Evolutionary conservation across 2,329 filamentous ascomycete species (phyloP).

Genomic region (Talaromyces pinophilus): DNA sequence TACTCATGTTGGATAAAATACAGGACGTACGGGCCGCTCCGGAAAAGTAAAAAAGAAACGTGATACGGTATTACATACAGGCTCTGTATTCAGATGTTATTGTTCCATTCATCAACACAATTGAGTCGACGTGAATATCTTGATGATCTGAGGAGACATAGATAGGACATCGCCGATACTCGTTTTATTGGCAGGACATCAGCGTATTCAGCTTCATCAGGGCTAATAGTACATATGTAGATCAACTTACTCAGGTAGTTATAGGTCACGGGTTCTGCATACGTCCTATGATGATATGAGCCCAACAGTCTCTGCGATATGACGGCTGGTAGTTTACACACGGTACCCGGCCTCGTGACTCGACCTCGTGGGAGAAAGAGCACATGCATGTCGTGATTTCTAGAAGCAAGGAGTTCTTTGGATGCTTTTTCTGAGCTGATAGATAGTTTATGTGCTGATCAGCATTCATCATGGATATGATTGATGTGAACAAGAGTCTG

Average conservation of each 20-base stretch:
- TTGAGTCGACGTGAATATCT: neutral
- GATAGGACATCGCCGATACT: neutral
- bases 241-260: neutral
- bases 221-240: neutral
- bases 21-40: constrained; percentile 2
- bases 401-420: neutral
- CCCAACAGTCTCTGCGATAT: neutral
- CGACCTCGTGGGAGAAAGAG: constrained; percentile 4
- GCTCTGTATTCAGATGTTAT: neutral
- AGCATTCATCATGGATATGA: neutral
- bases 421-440: neutral
- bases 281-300: constrained; percentile 2
- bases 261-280: constrained; percentile 5
- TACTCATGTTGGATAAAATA: neutral
- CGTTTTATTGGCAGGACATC: neutral
- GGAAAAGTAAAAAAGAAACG: constrained; percentile 2
- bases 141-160: neutral
- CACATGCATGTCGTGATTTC: constrained; percentile 9
- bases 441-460: neutral
- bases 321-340: neutral
- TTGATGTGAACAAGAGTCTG: neutral
- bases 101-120: neutral
- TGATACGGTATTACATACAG: neutral
- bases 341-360: constrained; percentile 9
- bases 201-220: constrained; percentile 4